Evolutionary conservation across 2,329 filamentous ascomycete genomes (phyloP), one percentile per base, ranked within the genome.

Genomic region (Verticillium dahliae): DNA sequence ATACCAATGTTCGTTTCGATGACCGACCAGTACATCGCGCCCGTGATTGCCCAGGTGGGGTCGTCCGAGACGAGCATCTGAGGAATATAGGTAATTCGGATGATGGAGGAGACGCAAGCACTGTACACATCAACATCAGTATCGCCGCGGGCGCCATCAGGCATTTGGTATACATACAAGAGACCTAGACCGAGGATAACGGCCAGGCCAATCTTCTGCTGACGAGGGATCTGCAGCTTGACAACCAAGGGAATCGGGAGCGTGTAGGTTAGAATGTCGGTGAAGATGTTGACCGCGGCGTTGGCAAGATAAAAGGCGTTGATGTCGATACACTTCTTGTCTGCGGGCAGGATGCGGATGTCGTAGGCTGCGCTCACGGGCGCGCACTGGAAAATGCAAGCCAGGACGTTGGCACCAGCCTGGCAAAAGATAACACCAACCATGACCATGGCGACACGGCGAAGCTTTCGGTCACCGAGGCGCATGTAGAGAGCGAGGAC

Each of bases 231-330:
- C 59, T 79, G 77, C 9, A 81, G 67, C 31, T 71, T 73, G 63
- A 75, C 69, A 27, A 81, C 69, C 13, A 79, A 74, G 4, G 71
- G 73, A 60, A 80, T 73, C 1, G 80, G 80, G 6, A 81, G 67
- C 2, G 73, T 71, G 63, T 78, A 80, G 31, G 78, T 79, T 22
- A 79, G 60, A 10, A 81, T 60, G 65, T 81, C 78, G 13, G 78
- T 80, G 14, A 76, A 62, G 62, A 81, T 79, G 66, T 80, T 80
- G 41, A 80, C 69, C 3, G 74, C 77, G 0, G 80, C 77, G 62
- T 80, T 79, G 60, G 74, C 71, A 27, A 81, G 73, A 65, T 81
- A 81, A 66, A 81, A 80, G 18, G 76, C 71, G 58, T 80, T 77
- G 64, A 80, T 76, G 57, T 78, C 68, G 60, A 81, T 70, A 65